Conservation (phyloP, 2,329 filamentous ascomycete species). For the Fusarium guadeloupense region DNA sequence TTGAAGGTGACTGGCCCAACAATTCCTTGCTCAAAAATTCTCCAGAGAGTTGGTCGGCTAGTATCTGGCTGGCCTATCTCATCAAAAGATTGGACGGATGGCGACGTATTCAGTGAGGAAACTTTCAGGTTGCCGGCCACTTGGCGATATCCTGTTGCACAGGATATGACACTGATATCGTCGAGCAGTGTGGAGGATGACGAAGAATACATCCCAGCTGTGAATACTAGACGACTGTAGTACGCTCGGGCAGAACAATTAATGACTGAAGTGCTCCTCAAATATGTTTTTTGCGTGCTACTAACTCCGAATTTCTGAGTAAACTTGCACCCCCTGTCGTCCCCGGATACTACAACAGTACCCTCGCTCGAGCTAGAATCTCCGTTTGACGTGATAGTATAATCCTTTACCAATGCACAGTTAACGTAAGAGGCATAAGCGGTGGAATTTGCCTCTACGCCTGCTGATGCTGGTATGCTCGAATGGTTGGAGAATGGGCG, state of each 20-base stretch:
- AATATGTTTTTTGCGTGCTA: conserved; percentile 8
- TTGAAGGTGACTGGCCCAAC: conserved; percentile 11
- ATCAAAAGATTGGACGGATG: not conserved
- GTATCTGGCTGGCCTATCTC: conserved; percentile 6
- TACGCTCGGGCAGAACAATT: conserved; percentile 11
- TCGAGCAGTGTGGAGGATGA: conserved; percentile 1
- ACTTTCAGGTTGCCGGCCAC: not conserved
- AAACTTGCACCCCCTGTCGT: conserved; percentile 21
- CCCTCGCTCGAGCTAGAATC: not conserved
- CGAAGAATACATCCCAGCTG: conserved; percentile 12
- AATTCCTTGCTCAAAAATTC: conserved; percentile 17
- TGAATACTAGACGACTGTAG: conserved; percentile 20
- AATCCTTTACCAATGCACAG: conserved; percentile 4
- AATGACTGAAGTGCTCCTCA: conserved; percentile 14
- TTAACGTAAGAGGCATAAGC: conserved; percentile 17
- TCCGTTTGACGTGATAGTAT: not conserved
- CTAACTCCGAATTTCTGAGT: conserved; percentile 4
- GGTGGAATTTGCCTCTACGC: conserved; percentile 4
- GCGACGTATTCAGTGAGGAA: not conserved
- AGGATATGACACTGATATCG: conserved; percentile 15
- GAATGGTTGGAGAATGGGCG: conserved; percentile 11
- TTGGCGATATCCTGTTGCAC: conserved; percentile 19
- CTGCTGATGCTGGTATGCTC: not conserved
- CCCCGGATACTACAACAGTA: not conserved
- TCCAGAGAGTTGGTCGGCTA: conserved; percentile 10